Conservation (phyloP, 176 grass and related monocot genomes). For the Triticum monococcum region DNA sequence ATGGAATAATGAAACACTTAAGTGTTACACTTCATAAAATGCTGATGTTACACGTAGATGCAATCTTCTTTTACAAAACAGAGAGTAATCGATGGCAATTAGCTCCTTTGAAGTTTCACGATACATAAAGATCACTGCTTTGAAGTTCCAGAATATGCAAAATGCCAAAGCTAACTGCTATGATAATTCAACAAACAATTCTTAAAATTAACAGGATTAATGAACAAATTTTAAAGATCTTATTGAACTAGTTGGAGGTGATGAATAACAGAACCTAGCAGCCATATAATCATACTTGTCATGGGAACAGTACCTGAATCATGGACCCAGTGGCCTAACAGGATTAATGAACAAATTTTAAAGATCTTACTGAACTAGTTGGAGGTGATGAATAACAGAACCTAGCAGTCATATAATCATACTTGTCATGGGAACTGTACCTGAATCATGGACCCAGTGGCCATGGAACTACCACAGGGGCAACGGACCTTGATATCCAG, state of each 20-base stretch:
- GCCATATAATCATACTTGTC: constrained; percentile 14
- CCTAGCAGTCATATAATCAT: not conserved
- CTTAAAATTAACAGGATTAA: not conserved
- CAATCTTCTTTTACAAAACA: constrained; percentile 9
- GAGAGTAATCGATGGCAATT: constrained; percentile 6
- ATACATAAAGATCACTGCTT: not conserved
- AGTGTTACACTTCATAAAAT: constrained; percentile 9
- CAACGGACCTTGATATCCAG: constrained; percentile 55
- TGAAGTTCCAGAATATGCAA: constrained; percentile 13
- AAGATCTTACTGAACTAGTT: constrained; percentile 14
- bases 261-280: constrained; percentile 10
- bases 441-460: constrained; percentile 64
- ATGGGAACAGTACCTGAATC: constrained; percentile 63
- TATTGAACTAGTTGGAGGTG: not conserved
- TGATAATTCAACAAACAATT: constrained; percentile 9
- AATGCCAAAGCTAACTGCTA: constrained; percentile 7
- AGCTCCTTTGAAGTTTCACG: constrained; percentile 23
- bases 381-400: not conserved
- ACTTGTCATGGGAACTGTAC: constrained; percentile 41
- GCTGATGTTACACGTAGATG: not conserved
- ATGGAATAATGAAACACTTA: constrained; percentile 10
- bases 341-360: constrained; percentile 21
- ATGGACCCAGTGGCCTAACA: constrained; percentile 36
- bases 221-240: constrained; percentile 21
- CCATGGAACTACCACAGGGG: constrained; percentile 59